Conservation (phyloP, 1,139 yeast genomes). For the Entelexis paramagnoliae region DNA sequence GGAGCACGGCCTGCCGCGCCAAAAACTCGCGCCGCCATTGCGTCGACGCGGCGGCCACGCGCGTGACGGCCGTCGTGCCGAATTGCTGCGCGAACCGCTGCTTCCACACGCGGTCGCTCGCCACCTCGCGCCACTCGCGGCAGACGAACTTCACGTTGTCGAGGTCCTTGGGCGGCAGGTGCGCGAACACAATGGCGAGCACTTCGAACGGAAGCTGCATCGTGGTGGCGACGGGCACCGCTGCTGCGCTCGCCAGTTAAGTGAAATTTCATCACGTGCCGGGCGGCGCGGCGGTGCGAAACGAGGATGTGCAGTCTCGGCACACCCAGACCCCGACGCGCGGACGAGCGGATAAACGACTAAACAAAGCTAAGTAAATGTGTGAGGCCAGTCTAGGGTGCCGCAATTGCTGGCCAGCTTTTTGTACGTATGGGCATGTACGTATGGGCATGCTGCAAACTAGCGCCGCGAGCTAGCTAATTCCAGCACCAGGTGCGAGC, state of each 20-base stretch:
- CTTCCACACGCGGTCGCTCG: constrained; percentile 32
- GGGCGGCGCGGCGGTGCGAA: too few relatives aligned
- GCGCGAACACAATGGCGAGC: constrained; percentile 17
- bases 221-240: background rate
- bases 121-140: constrained; percentile 28
- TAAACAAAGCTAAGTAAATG: too few relatives aligned
- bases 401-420: too few relatives aligned
- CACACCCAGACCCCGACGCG: too few relatives aligned
- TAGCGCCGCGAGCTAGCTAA: too few relatives aligned
- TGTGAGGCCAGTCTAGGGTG: too few relatives aligned
- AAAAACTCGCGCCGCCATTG: constrained; percentile 31
- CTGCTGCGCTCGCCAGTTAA: background rate
- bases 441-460: too few relatives aligned
- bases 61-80: constrained; percentile 26
- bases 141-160: constrained; percentile 31
- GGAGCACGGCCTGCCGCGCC: constrained; percentile 26
- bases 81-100: constrained; percentile 25
- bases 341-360: too few relatives aligned
- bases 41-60: constrained; percentile 25
- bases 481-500: too few relatives aligned
- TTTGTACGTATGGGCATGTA: too few relatives aligned
- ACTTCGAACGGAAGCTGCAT: constrained; percentile 20
- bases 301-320: too few relatives aligned
- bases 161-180: constrained; percentile 33
- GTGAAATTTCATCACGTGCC: constrained; percentile 4